Conservation (phyloP, 176 grass and related monocot species). For the Aegilops speltoides region DNA sequence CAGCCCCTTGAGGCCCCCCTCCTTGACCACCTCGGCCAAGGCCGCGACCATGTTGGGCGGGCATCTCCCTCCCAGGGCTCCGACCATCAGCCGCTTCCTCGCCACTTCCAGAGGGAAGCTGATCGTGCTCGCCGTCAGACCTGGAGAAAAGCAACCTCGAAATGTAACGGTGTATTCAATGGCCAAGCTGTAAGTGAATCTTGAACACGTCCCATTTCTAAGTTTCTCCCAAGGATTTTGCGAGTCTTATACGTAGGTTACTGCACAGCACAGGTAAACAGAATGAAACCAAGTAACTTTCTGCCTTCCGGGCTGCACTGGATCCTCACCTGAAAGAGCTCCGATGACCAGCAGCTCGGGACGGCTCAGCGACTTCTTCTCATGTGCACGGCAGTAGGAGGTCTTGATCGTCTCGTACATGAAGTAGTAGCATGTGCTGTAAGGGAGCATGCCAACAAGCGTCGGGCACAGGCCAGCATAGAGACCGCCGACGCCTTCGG, state of each 20-base stretch:
- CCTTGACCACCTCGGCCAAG: constrained; percentile 62
- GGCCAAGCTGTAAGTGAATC: background rate
- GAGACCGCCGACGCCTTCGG: constrained; percentile 58
- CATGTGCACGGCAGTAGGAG: constrained; percentile 58
- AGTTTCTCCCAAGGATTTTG: background rate
- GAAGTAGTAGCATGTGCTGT: constrained; percentile 96
- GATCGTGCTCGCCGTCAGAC: constrained; percentile 81
- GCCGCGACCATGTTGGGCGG: constrained; percentile 71
- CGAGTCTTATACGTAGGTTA: no score
- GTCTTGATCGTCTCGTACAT: constrained; percentile 84
- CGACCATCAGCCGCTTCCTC: constrained; percentile 88
- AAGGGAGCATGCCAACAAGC: constrained; percentile 81
- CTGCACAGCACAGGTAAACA: background rate
- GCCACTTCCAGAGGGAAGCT: constrained; percentile 94
- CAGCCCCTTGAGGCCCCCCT: constrained; percentile 60
- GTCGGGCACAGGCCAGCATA: constrained; percentile 83
- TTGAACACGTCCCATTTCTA: background rate
- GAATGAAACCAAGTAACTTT: background rate
- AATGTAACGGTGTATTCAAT: background rate
- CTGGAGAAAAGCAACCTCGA: constrained; percentile 28
- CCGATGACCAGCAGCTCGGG: constrained; percentile 76
- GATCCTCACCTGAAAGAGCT: constrained; percentile 68
- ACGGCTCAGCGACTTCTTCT: constrained; percentile 58
- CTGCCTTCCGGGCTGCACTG: background rate
- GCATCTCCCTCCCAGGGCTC: constrained; percentile 64